A percentile compares a stretch with the other conserved stretches of the same genome.
Conservation (phyloP, 768 basidiomycete genomes). For the Lepiota venenata region DNA sequence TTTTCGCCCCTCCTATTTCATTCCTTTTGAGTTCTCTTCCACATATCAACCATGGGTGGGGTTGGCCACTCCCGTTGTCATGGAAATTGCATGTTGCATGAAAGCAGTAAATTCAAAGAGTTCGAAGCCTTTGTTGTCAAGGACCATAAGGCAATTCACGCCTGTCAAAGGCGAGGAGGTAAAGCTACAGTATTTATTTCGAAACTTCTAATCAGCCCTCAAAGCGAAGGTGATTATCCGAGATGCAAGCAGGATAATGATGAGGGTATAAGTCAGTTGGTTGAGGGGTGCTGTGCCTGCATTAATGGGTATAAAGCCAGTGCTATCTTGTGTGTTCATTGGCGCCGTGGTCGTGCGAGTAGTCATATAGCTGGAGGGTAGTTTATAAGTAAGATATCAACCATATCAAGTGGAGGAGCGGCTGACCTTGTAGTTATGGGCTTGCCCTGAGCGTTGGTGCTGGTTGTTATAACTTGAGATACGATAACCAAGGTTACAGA, state of each 20-base stretch:
- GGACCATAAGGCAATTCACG: neutral
- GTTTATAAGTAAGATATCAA: neutral
- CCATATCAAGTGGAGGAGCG: too few species aligned
- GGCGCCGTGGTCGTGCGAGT: conserved; percentile 2
- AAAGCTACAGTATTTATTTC: neutral
- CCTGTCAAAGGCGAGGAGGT: neutral
- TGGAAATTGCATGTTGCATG: neutral
- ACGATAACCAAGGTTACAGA: conserved; percentile 9
- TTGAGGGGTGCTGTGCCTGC: conserved; percentile 1
- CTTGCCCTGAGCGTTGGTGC: neutral
- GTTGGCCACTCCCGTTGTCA: neutral
- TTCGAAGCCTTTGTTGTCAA: neutral
- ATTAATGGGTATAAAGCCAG: conserved; percentile 9
- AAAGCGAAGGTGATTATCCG: neutral
- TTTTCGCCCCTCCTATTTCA: neutral
- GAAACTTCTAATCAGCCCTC: neutral
- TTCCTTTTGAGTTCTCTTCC: neutral
- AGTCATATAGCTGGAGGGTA: neutral
- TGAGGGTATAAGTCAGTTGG: neutral
- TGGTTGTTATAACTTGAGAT: conserved; percentile 2
- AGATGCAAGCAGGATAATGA: neutral
- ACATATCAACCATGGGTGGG: neutral
- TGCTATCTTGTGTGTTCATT: neutral
- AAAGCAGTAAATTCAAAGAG: neutral
- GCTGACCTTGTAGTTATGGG: conserved; percentile 7